Evolutionary conservation across 495 filamentous ascomycete species (phyloP), one percentile per base, ranked within the genome.

Genomic region (Parmelia sp.): DNA sequence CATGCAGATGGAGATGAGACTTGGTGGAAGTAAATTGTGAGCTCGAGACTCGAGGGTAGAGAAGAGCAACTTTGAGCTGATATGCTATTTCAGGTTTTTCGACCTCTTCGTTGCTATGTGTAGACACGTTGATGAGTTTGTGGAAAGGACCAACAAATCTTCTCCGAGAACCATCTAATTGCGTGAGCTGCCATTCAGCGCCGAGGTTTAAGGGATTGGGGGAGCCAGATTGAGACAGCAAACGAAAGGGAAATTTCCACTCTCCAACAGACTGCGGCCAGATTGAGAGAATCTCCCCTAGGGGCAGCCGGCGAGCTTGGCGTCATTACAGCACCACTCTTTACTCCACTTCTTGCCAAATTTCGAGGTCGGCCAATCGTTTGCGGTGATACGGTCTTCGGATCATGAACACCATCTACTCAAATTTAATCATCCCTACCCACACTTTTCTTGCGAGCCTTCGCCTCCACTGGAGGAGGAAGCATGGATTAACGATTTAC

Each of bases 1-100:
- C 71, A 93, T 97, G 91, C 91, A 96, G 84, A 86, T 88, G 80
- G 92, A 97, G 83, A 96, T 97, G 92, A 89, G 95, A 78, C 86
- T 85, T 74, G 90, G 90, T 66, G 91, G 87, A 71, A 87, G 86
- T 72, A 86, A 89, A 79, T 82, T 96, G 74, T 71, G 51, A 29
- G 65, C 45, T 47, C 56, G 15, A 44, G 8, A 21, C n/a, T n/a
- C 1, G 11, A 53, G 5, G 23, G n/a, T 3, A 14, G 14, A 10
- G 9, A 33, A 1, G 7, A 25, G 25, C 7, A 23, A 44, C 31
- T n/a, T n/a, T 27, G 35, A 62, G 40, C 45, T 47, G 25, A 31
- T 25, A 1, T 27, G 12, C n/a, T 11, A 17, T 21, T 56, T 8
- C n/a, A 71, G 69, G 51, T 97, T 96, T 83, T 96, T 97, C 78